A percentile compares a stretch with the other conserved stretches of the same genome.
phyloP scores from a whole-genome alignment of 176 grass and related monocot genomes.

The Metroxylon sagu region DNA sequence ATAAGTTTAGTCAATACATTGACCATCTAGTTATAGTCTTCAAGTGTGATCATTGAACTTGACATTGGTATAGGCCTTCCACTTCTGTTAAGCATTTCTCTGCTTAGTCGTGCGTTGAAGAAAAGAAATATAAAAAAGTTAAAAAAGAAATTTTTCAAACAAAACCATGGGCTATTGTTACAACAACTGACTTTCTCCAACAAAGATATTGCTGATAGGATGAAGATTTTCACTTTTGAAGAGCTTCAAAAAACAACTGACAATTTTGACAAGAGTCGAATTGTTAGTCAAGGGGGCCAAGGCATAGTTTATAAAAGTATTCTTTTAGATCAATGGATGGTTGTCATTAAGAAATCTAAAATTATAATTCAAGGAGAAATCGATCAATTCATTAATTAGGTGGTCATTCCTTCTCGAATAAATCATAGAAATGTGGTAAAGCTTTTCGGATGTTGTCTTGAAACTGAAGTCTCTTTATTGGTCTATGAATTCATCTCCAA shows the following conservation, averaged over 20 bases:
- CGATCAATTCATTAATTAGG: constrained; percentile 46
- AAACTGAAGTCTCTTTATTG: constrained; percentile 41
- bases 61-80: constrained; percentile 21
- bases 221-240: constrained; percentile 33
- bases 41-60: constrained; percentile 32
- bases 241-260: constrained; percentile 45
- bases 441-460: constrained; percentile 46
- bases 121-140: neutral
- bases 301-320: constrained; percentile 44
- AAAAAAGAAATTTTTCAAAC: constrained; percentile 34
- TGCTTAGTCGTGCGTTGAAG: constrained; percentile 29
- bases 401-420: constrained; percentile 42
- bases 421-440: constrained; percentile 55
- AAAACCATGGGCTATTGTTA: constrained; percentile 41
- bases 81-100: constrained; percentile 19
- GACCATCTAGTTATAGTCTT: constrained; percentile 4
- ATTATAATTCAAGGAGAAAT: constrained; percentile 37
- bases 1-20: neutral
- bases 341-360: constrained; percentile 57
- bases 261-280: constrained; percentile 32
- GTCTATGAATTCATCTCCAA: constrained; percentile 62
- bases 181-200: constrained; percentile 29
- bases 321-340: constrained; percentile 18
- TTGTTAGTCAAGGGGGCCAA: constrained; percentile 37
- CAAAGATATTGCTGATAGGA: constrained; percentile 36